phyloP scores from a whole-genome alignment of 2,329 filamentous ascomycete species.

The Cryoendolithus antarcticus region DNA sequence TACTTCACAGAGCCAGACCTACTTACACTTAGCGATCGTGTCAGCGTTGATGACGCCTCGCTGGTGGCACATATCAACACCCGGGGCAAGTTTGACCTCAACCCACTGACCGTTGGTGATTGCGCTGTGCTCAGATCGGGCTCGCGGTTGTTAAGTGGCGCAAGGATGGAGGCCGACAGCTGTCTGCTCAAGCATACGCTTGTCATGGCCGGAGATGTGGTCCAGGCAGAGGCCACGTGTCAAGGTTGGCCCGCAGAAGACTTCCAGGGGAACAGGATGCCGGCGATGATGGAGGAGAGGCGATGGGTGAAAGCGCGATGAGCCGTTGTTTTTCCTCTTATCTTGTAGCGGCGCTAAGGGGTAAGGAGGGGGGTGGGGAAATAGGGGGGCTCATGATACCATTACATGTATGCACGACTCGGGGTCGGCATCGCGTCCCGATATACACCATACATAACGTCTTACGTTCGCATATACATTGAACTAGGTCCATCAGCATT shows the following conservation, averaged over 20 bases:
- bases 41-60: constrained; percentile 43
- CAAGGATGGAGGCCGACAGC: constrained; percentile 40
- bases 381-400: no score
- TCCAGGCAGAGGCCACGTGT: constrained; percentile 38
- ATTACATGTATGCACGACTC: no score
- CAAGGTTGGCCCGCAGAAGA: constrained; percentile 44
- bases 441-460: no score
- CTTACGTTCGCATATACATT: no score
- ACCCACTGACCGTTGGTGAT: constrained; percentile 38
- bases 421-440: no score
- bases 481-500: no score
- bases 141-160: constrained; percentile 41
- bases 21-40: constrained; percentile 40
- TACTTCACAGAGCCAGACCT: constrained; percentile 48
- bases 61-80: constrained; percentile 47
- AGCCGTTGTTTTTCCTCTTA: no score
- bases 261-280: constrained; percentile 22
- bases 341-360: no score
- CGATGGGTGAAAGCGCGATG: constrained; percentile 7
- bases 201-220: constrained; percentile 44
- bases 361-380: no score
- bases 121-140: constrained; percentile 42
- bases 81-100: constrained; percentile 44
- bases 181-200: constrained; percentile 47
- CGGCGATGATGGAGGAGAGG: constrained; percentile 12